phyloP scores from a whole-genome alignment of 2,329 filamentous ascomycete genomes.

The Torrubiellomyces zombiae region DNA sequence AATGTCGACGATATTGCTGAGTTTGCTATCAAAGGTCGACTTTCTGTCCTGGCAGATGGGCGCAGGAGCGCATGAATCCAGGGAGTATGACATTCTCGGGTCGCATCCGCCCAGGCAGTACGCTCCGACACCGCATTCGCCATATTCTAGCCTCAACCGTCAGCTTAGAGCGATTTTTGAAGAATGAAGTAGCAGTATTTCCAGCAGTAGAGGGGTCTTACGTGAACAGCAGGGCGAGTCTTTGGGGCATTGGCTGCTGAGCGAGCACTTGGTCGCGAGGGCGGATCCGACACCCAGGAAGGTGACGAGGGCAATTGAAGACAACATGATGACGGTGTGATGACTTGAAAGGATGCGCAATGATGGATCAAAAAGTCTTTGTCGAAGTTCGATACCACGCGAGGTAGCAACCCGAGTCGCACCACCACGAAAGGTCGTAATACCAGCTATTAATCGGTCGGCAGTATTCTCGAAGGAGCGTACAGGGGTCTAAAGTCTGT shows the following conservation, averaged over 20 bases:
- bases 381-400: no score
- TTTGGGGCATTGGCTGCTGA: conserved; percentile 48
- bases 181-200: conserved; percentile 1
- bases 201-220: conserved; percentile 32
- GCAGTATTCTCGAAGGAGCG: no score
- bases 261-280: conserved; percentile 23
- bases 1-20: conserved; percentile 53
- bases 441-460: no score
- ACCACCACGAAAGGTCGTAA: no score
- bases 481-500: no score
- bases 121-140: conserved; percentile 80
- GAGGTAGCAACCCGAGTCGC: no score
- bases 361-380: no score
- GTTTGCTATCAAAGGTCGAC: conserved; percentile 56
- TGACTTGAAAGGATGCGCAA: no score
- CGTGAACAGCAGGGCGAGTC: conserved; percentile 64
- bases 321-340: conserved; percentile 19
- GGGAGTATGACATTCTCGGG: conserved; percentile 62
- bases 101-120: conserved; percentile 96
- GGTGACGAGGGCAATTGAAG: conserved; percentile 13
- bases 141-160: conserved; percentile 50
- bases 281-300: conserved; percentile 16
- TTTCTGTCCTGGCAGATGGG: conserved; percentile 64
- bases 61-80: conserved; percentile 72
- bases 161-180: conserved; percentile 5